These are phyloP conservation scores for Agaricus blazei DNA, from an alignment of 768 basidiomycete genomes.

Conservation along the genomic window DNA sequence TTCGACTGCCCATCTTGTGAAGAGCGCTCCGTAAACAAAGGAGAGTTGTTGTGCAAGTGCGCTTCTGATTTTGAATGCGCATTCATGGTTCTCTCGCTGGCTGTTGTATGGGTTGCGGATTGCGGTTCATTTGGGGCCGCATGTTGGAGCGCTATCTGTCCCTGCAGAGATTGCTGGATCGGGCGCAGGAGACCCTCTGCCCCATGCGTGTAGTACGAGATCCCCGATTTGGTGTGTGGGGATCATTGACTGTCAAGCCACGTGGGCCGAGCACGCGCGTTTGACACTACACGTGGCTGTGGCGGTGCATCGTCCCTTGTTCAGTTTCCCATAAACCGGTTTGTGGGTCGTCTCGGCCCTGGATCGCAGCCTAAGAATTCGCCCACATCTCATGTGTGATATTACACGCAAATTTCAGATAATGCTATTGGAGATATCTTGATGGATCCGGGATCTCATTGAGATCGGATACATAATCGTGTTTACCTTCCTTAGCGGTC, in stretches of 20 bases:
- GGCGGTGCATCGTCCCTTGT: conserved; percentile 30
- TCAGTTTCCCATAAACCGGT: conserved; percentile 23
- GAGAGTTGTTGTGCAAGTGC: neutral
- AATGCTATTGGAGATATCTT: conserved; percentile 9
- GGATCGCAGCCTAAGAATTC: conserved; percentile 2
- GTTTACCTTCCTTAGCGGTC: conserved; percentile 7
- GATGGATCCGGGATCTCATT: conserved; percentile 12
- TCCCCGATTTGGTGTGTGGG: conserved; percentile 1
- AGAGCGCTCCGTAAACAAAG: neutral
- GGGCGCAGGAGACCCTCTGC: neutral
- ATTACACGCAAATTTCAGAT: conserved; percentile 6
- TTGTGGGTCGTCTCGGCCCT: conserved; percentile 5
- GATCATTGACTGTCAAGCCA: conserved; percentile 21
- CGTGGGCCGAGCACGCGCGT: conserved; percentile 27
- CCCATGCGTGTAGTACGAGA: neutral
- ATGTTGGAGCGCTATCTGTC: no score
- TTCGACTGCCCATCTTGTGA: no score
- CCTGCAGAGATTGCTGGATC: neutral
- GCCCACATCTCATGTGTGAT: conserved; percentile 8
- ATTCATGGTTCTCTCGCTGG: no score
- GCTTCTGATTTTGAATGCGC: no score
- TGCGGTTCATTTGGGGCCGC: no score
- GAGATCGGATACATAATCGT: conserved; percentile 10
- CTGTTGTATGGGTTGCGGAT: no score
- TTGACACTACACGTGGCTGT: conserved; percentile 27